Evolutionary conservation across 805 yeast genomes (phyloP).

Genomic region (Lipomyces yamanashiensis): DNA sequence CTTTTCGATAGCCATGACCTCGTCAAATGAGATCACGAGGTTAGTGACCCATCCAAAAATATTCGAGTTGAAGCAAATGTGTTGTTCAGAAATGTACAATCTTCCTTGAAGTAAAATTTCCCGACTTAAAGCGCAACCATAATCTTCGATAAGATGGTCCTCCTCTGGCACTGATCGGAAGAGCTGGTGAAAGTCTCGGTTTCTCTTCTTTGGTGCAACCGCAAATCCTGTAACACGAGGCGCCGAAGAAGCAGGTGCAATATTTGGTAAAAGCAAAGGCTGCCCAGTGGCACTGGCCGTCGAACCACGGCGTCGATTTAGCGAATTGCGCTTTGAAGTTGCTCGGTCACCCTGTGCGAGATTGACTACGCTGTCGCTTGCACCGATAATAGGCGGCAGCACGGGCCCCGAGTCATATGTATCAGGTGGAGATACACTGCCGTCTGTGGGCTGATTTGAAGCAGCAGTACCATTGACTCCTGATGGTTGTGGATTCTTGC

Average conservation of each 20-base stretch:
- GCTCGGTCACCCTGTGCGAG: neutral
- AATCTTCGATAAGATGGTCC: conserved; percentile 82
- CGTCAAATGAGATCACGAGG: conserved; percentile 70
- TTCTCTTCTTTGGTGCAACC: conserved; percentile 62
- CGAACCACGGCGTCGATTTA: conserved; percentile 27
- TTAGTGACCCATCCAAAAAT: conserved; percentile 90
- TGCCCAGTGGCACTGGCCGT: conserved; percentile 11
- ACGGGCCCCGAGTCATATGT: conserved; percentile 57
- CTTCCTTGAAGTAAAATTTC: conserved; percentile 90
- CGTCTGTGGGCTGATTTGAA: neutral
- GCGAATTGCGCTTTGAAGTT: conserved; percentile 8
- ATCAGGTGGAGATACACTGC: neutral
- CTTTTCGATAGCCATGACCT: conserved; percentile 75
- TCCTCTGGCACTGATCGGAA: conserved; percentile 69
- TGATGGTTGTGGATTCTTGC: neutral
- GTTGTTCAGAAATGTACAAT: conserved; percentile 74
- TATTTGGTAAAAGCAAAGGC: neutral
- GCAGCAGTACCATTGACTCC: neutral
- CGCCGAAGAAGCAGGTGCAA: conserved; percentile 4
- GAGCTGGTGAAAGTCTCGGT: conserved; percentile 75
- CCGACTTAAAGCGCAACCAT: conserved; percentile 84
- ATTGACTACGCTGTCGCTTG: conserved; percentile 3
- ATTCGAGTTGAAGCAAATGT: conserved; percentile 84
- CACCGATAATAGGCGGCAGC: conserved; percentile 66
- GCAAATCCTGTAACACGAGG: conserved; percentile 38